These are phyloP conservation scores for Ceratobasidium sp. DNA, from an alignment of 1,284 basidiomycete genomes.

Conservation along the genomic window DNA sequence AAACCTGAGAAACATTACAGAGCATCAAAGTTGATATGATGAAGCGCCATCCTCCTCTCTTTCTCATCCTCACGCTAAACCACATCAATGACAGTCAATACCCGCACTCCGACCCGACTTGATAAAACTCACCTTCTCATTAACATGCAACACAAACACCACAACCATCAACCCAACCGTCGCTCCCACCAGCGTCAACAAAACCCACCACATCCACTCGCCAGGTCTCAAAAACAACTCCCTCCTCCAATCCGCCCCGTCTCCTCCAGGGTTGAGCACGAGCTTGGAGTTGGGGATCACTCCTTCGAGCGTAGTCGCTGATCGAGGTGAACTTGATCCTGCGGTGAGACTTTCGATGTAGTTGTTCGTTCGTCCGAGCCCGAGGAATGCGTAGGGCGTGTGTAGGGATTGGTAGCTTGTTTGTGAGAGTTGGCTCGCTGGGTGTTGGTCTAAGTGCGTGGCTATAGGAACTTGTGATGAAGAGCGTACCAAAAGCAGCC, in stretches of 20 bases:
- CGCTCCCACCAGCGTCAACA: constrained; percentile 82
- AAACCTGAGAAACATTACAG: constrained; percentile 62
- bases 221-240: constrained; percentile 94
- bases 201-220: constrained; percentile 98
- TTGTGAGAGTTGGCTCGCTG: constrained; percentile 93
- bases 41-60: constrained; percentile 86
- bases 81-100: not conserved
- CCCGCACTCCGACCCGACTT: too few species aligned
- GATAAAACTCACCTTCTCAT: constrained; percentile 78
- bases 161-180: constrained; percentile 82
- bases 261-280: constrained; percentile 79
- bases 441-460: not conserved
- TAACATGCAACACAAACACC: constrained; percentile 88
- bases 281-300: constrained; percentile 98
- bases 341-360: constrained; percentile 98
- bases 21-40: constrained; percentile 97
- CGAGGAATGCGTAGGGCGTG: constrained; percentile 95
- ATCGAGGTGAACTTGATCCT: constrained; percentile 73
- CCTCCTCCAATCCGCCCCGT: constrained; percentile 79
- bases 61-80: constrained; percentile 65
- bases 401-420: constrained; percentile 90
- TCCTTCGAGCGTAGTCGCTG: constrained; percentile 81
- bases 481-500: constrained; percentile 86
- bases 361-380: constrained; percentile 98
- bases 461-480: too few species aligned